Percentiles rank a stretch among this genome's conserved stretches.
Conservation (phyloP, 176 grass and related monocot species). For the Poa pratensis region DNA sequence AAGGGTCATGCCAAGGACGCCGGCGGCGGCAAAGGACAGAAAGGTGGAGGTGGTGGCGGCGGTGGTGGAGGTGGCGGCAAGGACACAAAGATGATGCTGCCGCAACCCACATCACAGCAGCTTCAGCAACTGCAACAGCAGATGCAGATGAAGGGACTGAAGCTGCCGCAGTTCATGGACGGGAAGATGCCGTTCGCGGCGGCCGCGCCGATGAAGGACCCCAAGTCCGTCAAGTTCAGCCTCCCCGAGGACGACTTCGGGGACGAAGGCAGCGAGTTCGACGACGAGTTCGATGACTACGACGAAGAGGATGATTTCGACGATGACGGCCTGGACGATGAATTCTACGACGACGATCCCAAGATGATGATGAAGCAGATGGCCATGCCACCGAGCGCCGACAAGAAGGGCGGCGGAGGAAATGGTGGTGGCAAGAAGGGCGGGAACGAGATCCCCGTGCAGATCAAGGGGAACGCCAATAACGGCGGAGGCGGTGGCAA, state of each 20-base stretch:
- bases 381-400: neutral
- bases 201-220: conserved; percentile 44
- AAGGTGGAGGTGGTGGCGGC: neutral
- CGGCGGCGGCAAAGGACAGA: conserved; percentile 37
- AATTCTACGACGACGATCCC: conserved; percentile 62
- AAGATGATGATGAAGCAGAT: conserved; percentile 73
- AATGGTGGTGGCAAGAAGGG: conserved; percentile 52
- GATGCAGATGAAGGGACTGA: conserved; percentile 75
- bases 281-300: conserved; percentile 63
- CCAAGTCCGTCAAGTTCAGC: conserved; percentile 60
- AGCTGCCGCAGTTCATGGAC: conserved; percentile 63
- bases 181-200: conserved; percentile 59
- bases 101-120: conserved; percentile 57
- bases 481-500: conserved; percentile 44
- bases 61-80: conserved; percentile 34
- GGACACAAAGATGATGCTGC: conserved; percentile 38
- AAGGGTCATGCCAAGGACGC: conserved; percentile 52
- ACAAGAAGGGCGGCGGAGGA: conserved; percentile 51
- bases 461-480: conserved; percentile 50
- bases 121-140: conserved; percentile 60
- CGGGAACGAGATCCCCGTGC: conserved; percentile 44
- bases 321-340: conserved; percentile 63
- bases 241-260: conserved; percentile 55
- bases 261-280: conserved; percentile 60
- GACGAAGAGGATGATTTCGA: conserved; percentile 55